Evolutionary conservation across 768 basidiomycete species (phyloP), one percentile per base, ranked within the genome.

Genomic region (Tylopilus felleus): DNA sequence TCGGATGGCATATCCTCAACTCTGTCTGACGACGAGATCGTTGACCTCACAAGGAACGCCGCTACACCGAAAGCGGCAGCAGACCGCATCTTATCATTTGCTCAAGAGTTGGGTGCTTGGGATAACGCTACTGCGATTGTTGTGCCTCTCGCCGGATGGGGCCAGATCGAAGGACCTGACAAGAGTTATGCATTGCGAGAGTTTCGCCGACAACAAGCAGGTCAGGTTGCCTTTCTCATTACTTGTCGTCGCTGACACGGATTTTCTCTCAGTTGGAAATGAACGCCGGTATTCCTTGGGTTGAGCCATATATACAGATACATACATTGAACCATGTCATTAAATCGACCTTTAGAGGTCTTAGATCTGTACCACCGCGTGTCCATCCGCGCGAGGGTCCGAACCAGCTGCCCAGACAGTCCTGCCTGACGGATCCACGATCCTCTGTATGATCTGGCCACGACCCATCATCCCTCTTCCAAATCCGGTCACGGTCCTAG

Each of bases 391-490:
- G 33, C 94, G 82, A 52, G 81, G 82, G 69, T 99, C 97, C 5
- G 89, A 93, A 7, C 95, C 96, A 22, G 91, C 96, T 1, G 90
- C 94, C 97, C 97, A 98, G 5, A 95, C 88, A n/a, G 79, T 74
- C 67, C 72, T 75, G 14, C 91, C 90, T 27, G 83, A 82, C 44
- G 72, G 73, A 65, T 86, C 80, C 8, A 78, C 73, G 19, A 90
- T 69, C 68, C 81, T 87, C 72, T 96, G 93, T 59, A 98, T 97
- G 52, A 98, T 75, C 74, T 98, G 92, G 6, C 93, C 92, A 2
- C 91, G 81, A 22, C 93, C 92, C 73, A 94, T 77, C 76, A 85
- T 77, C 3, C 72, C 75, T 50, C 90, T 77, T 38, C 66, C 69
- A 65, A 84, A 85, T 2, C 89, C 90, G 6, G 62, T 74, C 4